Base-by-base conservation (phyloP, 768 basidiomycete species). In the Megacollybia marginata region DNA sequence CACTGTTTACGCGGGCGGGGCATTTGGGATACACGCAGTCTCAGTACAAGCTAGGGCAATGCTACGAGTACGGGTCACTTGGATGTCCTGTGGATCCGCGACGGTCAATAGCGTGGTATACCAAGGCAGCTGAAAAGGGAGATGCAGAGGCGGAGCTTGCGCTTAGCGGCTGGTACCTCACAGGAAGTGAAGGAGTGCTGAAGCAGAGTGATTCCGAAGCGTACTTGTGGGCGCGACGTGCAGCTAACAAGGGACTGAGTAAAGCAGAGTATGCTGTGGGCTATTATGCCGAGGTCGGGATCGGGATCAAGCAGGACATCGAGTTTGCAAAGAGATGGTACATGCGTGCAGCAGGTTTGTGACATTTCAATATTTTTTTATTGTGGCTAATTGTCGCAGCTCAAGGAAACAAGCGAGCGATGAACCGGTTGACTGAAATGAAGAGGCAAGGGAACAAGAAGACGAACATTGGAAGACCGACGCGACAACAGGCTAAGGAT, bases 221-320 rank as follows among this genome's bases (percentile, higher is more conserved):
- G n/a, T 99, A 96, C 66, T 67, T 99, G 36, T 99, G 96, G 96
- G 96, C 95, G 10, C 76, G 94, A 32, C 80, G 91, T 48, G 93
- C 94, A 15, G 96, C 93, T 19, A 96, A 97, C 66, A 97, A 96
- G 67, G 96, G 95, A 6, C 62, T 96, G 58, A 87, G 87, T 62
- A 97, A 96, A 66, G 96, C 96, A 0, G 96, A 99, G 67, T 99
- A 97, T 68, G 96, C 96, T 9, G 95, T 98, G 16, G 96, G 95
- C 20, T 96, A 97, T 67, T 99, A 98, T 65, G 91, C 92, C 0
- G 96, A 98, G 66, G 87, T 94, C 10, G 96, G 94, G 2, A 99
- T 99, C 56, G 96, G 96, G 32, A 86, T 95, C 63, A 95, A 95
- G 71, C 88, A 91, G 60, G 95, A 99, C 59, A 67, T 92, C 43